Conservation (phyloP, 805 yeast genomes). For the Candida suzukii region DNA sequence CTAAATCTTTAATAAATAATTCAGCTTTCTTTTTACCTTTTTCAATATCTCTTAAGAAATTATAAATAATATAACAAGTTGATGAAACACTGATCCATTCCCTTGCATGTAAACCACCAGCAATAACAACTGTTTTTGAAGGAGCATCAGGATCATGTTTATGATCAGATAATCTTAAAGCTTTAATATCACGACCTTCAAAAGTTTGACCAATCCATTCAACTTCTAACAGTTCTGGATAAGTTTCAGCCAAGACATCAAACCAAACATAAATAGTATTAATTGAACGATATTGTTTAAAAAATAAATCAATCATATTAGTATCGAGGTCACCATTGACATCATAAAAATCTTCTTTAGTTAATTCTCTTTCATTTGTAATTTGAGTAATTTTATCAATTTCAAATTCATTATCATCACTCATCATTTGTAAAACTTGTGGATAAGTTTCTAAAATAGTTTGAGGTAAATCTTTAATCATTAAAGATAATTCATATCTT, state of each 20-base stretch:
- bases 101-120: conserved; percentile 85
- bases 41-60: conserved; percentile 42
- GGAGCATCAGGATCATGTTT: conserved; percentile 18
- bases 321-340: conserved; percentile 2
- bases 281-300: conserved; percentile 61
- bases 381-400: background rate
- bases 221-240: conserved; percentile 54
- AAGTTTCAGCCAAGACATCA: conserved; percentile 50
- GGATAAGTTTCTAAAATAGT: conserved; percentile 52
- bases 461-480: conserved; percentile 53
- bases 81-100: conserved; percentile 83
- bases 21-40: conserved; percentile 31
- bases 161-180: conserved; percentile 54
- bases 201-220: conserved; percentile 69
- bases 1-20: conserved; percentile 47
- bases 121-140: conserved; percentile 60
- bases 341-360: background rate
- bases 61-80: conserved; percentile 47
- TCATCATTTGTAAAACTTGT: background rate
- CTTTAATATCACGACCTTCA: conserved; percentile 67
- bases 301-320: conserved; percentile 45
- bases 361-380: conserved; percentile 2
- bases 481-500: conserved; percentile 23
- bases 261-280: conserved; percentile 69
- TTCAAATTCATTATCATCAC: background rate